These are phyloP conservation scores for Botrytis elliptica DNA, from an alignment of 2,329 filamentous ascomycete genomes.

Conservation along the genomic window DNA sequence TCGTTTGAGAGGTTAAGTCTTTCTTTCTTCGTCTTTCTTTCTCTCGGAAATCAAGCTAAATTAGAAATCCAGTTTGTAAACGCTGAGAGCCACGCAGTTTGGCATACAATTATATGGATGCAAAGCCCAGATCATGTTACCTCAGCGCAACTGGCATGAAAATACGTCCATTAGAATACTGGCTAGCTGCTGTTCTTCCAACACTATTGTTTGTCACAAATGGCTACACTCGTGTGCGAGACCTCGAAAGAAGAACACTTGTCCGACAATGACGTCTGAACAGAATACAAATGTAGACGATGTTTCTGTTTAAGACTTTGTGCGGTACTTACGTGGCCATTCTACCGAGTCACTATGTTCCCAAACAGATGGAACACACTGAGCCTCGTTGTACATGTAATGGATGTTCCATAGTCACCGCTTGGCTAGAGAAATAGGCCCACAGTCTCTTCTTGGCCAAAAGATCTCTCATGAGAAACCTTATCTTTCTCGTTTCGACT, in stretches of 20 bases:
- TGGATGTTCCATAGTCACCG: not conserved
- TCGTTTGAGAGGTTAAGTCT: not conserved
- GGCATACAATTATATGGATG: not conserved
- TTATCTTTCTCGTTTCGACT: not conserved
- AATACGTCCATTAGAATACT: not conserved
- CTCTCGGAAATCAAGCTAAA: not conserved
- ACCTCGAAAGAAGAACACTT: not conserved
- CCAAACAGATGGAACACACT: conserved; percentile 10
- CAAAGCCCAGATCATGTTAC: not conserved
- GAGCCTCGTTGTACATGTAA: conserved; percentile 4
- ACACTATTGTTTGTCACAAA: not conserved
- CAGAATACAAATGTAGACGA: not conserved
- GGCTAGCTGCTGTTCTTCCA: not conserved
- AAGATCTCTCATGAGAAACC: conserved; percentile 3
- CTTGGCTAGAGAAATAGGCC: not conserved
- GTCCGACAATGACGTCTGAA: not conserved
- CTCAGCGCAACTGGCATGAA: not conserved
- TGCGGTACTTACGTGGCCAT: not conserved
- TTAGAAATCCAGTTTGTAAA: not conserved
- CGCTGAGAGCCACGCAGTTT: not conserved
- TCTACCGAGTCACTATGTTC: not conserved
- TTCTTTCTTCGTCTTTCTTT: not conserved
- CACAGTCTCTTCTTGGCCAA: not conserved
- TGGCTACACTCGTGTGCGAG: not conserved
- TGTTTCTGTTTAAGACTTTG: not conserved